Evolutionary conservation across 129 eudicot genomes (phyloP).

Genomic region (Tagetes patula): DNA sequence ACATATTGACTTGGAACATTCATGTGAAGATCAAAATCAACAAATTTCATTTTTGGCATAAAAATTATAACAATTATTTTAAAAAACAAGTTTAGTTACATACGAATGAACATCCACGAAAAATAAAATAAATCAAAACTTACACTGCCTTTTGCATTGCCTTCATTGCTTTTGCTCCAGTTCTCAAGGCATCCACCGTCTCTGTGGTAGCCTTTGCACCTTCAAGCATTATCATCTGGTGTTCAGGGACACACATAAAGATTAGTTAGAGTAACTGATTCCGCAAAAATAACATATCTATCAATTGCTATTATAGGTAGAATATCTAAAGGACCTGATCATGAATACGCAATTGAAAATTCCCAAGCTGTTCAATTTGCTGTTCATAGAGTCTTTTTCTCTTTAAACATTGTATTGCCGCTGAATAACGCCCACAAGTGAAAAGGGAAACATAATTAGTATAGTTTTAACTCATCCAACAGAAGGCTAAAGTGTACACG

Average conservation of each 20-base stretch:
- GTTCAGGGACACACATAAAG: not conserved
- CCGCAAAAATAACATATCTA: not conserved
- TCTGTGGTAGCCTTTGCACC: slow-evolving; percentile 69
- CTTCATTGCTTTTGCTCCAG: slow-evolving; percentile 66
- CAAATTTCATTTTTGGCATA: not conserved
- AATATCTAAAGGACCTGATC: slow-evolving; percentile 43
- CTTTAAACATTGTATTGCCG: slow-evolving; percentile 59
- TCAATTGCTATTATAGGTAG: not conserved
- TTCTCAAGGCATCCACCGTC: slow-evolving; percentile 61
- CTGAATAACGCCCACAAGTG: slow-evolving; percentile 28
- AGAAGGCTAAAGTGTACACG: not conserved
- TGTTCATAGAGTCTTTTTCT: slow-evolving; percentile 52
- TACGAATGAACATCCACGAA: not conserved
- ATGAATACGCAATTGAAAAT: slow-evolving; percentile 55
- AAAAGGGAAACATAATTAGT: slow-evolving; percentile 7
- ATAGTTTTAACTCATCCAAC: not conserved
- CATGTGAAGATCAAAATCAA: slow-evolving; percentile 5
- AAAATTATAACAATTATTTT: not conserved
- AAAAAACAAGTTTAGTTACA: not conserved
- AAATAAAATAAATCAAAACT: slow-evolving; percentile 3
- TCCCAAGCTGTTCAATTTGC: slow-evolving; percentile 61
- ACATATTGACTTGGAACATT: not conserved
- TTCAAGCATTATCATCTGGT: slow-evolving; percentile 60
- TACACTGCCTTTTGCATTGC: slow-evolving; percentile 59
- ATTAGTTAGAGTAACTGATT: not conserved